These are phyloP conservation scores for Saussurea involucrata DNA, from an alignment of 129 eudicot species.

Conservation along the genomic window DNA sequence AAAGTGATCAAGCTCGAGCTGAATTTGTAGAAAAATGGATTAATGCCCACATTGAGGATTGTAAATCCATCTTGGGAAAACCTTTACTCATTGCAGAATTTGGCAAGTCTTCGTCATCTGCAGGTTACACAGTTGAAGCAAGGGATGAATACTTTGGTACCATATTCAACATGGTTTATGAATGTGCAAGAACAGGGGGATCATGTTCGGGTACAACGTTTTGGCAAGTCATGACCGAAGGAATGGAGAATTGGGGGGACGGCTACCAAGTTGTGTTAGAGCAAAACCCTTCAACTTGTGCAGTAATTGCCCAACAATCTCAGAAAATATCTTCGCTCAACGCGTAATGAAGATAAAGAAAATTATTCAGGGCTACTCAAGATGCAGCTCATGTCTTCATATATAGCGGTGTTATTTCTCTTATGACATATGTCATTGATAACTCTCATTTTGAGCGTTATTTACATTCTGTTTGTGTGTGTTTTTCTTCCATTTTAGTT, in stretches of 20 bases:
- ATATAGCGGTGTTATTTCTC: background rate
- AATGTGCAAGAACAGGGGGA: conserved; percentile 32
- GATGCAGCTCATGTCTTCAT: no score
- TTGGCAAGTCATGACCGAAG: conserved; percentile 51
- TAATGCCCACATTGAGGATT: conserved; percentile 32
- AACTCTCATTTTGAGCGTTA: no score
- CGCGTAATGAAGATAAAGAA: background rate
- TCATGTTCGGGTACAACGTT: conserved; percentile 40
- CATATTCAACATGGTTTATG: conserved; percentile 23
- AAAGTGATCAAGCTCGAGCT: conserved; percentile 23
- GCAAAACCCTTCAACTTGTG: conserved; percentile 35
- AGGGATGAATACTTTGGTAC: conserved; percentile 26
- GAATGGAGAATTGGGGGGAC: conserved; percentile 51
- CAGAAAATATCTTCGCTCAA: conserved; percentile 23
- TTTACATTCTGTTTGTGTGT: no score
- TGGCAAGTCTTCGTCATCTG: conserved; percentile 32
- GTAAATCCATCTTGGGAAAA: conserved; percentile 21
- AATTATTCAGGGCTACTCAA: no score
- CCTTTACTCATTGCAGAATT: conserved; percentile 32
- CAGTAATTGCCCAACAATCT: conserved; percentile 30
- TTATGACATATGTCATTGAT: background rate
- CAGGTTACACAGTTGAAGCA: conserved; percentile 20
- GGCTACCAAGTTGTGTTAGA: conserved; percentile 48
- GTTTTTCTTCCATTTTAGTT: no score
- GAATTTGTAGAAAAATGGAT: conserved; percentile 33